Percentiles rank a stretch among this genome's conserved stretches.
Evolutionary conservation across 805 yeast genomes (phyloP).

Genomic region (Candida koratica): DNA sequence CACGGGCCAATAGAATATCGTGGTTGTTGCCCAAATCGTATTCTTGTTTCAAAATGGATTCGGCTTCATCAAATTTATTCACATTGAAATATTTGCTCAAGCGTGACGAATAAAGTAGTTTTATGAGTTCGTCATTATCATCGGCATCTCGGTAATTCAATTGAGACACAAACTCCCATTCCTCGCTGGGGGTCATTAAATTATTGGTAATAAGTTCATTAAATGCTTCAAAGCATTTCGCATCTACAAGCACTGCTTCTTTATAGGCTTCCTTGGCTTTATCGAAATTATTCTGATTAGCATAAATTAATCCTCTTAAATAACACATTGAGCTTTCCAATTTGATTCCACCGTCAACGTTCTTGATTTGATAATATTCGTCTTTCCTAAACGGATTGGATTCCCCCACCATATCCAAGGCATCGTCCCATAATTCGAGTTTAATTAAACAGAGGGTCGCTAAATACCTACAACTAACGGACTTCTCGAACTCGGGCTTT

Average conservation of each 20-base stretch:
- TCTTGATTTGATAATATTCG: constrained; percentile 37
- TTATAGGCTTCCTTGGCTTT: constrained; percentile 81
- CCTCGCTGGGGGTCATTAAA: constrained; percentile 77
- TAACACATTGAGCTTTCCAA: constrained; percentile 84
- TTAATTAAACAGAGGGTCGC: constrained; percentile 72
- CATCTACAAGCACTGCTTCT: constrained; percentile 84
- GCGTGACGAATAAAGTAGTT: constrained; percentile 67
- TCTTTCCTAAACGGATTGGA: constrained; percentile 62
- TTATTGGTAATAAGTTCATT: constrained; percentile 69
- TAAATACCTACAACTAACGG: constrained; percentile 76
- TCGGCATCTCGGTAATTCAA: constrained; percentile 70
- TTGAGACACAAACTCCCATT: constrained; percentile 70
- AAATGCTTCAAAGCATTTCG: constrained; percentile 90
- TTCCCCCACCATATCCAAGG: constrained; percentile 81
- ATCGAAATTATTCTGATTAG: constrained; percentile 79
- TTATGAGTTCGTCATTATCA: constrained; percentile 78
- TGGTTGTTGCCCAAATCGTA: constrained; percentile 65
- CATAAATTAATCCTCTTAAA: constrained; percentile 76
- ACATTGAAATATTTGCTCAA: constrained; percentile 69
- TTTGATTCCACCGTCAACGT: constrained; percentile 78
- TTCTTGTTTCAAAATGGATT: constrained; percentile 61
- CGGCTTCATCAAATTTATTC: constrained; percentile 59
- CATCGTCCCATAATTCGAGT: constrained; percentile 80
- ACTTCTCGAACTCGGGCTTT: constrained; percentile 48
- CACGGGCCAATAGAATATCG: constrained; percentile 64